phyloP scores from a whole-genome alignment of 1,139 yeast species.

The Kodamaea suecica region DNA sequence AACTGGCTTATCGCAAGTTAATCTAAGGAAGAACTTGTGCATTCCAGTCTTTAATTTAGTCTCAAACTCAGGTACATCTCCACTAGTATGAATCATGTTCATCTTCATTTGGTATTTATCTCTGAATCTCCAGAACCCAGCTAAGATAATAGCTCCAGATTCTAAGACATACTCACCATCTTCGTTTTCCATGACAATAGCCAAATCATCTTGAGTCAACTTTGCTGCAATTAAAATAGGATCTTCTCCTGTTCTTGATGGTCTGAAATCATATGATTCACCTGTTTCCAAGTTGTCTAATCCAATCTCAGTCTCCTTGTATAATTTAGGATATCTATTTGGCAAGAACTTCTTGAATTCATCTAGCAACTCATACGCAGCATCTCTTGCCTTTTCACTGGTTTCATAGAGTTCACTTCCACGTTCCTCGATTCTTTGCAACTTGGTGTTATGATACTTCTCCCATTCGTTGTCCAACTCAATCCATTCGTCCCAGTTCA shows the following conservation, averaged over 20 bases:
- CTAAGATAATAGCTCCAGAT: constrained; percentile 59
- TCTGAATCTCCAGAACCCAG: constrained; percentile 62
- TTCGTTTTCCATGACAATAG: constrained; percentile 58
- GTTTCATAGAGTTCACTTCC: constrained; percentile 52
- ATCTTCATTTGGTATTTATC: constrained; percentile 57
- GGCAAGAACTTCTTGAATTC: constrained; percentile 56
- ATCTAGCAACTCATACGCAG: constrained; percentile 54
- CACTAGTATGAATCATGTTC: constrained; percentile 56
- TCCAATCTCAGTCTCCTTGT: constrained; percentile 43
- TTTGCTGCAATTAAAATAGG: constrained; percentile 58
- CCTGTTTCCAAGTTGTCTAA: constrained; percentile 52
- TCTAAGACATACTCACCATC: constrained; percentile 55
- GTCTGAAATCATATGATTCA: constrained; percentile 39
- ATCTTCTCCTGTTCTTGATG: constrained; percentile 30
- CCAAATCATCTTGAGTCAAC: constrained; percentile 65
- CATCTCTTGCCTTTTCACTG: constrained; percentile 49
- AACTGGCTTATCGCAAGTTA: constrained; percentile 55
- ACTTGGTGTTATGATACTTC: constrained; percentile 51
- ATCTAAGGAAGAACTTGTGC: constrained; percentile 60
- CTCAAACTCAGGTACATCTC: constrained; percentile 63
- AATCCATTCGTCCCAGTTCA: constrained; percentile 61
- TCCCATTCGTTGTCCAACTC: constrained; percentile 65
- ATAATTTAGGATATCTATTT: constrained; percentile 55
- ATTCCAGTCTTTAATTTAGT: constrained; percentile 57
- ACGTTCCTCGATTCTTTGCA: constrained; percentile 43